These are phyloP conservation scores for Gonapodya sp. DNA, from an alignment of 192 early-diverging fungal species.

Conservation along the genomic window DNA sequence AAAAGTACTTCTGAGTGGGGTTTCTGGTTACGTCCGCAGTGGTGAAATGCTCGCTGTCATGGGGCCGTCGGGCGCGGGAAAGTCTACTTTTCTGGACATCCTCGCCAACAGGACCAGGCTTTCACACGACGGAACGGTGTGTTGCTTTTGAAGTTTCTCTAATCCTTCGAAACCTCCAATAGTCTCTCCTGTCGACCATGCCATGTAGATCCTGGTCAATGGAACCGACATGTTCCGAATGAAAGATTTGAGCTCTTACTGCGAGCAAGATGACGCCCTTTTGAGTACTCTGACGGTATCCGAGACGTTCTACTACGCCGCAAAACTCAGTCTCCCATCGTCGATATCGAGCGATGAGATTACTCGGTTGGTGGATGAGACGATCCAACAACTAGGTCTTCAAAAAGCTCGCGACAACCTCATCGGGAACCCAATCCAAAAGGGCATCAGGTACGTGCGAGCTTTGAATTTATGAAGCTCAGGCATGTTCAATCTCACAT, in stretches of 20 bases:
- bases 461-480: too few relatives aligned
- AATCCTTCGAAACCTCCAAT: too few relatives aligned
- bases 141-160: neutral
- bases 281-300: constrained; percentile 51
- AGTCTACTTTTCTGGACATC: constrained; percentile 28
- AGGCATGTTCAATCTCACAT: too few relatives aligned
- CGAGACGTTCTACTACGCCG: constrained; percentile 68
- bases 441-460: constrained; percentile 47
- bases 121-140: neutral
- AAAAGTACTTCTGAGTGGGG: neutral
- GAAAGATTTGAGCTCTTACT: constrained; percentile 21
- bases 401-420: constrained; percentile 42
- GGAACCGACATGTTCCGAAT: constrained; percentile 18
- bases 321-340: constrained; percentile 59
- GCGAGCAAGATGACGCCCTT: constrained; percentile 24
- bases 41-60: neutral
- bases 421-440: constrained; percentile 45
- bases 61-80: constrained; percentile 24
- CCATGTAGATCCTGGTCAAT: constrained; percentile 13
- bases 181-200: too few relatives aligned
- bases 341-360: constrained; percentile 36
- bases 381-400: constrained; percentile 57
- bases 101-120: constrained; percentile 19
- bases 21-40: neutral
- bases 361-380: constrained; percentile 49